Evolutionary conservation across 1,284 basidiomycete genomes (phyloP), one percentile per base, ranked within the genome.

Genomic region (Thelephora terrestris): DNA sequence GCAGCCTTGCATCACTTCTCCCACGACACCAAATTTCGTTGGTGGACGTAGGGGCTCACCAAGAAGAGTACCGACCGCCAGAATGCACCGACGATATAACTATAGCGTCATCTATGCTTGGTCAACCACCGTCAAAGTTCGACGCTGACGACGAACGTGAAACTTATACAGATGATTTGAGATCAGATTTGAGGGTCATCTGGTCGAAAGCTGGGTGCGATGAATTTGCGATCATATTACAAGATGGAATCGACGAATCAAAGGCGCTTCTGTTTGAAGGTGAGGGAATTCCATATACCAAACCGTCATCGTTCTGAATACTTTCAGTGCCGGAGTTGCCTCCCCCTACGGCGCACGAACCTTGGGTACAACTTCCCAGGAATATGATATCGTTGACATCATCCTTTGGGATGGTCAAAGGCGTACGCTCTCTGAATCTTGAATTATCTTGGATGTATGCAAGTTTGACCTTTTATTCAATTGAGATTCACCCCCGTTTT

Each of bases 401-500:
- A 18, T n/a, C 17, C n/a, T n/a, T 55, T 83, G 52, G 73, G 69
- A 60, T 75, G 50, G 71, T 68, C n/a, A 77, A 75, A 55, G 82
- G 81, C 1, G 61, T 78, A 16, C 73, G 76, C 50, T 69, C 80
- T 10, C 66, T 85, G 6, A 71, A 72, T 32, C 65, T 85, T 18
- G 70, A 75, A 42, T 64, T 87, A 43, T 78, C 79, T n/a, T 86
- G 84, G 84, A 71, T 75, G 84, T 83, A 47, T 45, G 73, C 58
- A 18, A 35, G 16, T 36, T 21, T 46, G 29, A 23, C 44, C 25
- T 34, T 7, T 18, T 38, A 32, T 47, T 14, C 36, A 44, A 25
- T 17, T 10, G 7, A 37, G 47, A 14, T 35, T 45, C 34, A 40
- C n/a, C 25, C 24, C 47, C 37, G 48, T 46, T 43, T 43, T 40